Evolutionary conservation across 2,329 filamentous ascomycete species (phyloP), one percentile per base, ranked within the genome.

Genomic region (Acephala macrosclerotiorum): DNA sequence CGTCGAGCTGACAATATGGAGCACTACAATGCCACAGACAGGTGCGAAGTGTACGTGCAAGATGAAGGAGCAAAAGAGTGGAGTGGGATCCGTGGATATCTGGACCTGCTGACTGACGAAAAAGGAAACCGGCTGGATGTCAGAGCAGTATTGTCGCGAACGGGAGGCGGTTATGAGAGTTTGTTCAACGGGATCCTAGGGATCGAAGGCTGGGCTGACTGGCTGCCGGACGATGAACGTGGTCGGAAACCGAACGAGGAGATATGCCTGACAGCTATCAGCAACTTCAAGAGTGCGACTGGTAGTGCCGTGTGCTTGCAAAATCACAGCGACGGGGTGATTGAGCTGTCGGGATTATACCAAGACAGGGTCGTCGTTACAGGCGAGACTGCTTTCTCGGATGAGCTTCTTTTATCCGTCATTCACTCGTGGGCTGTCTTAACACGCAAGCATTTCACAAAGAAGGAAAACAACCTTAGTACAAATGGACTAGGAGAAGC

Each of bases 1-100:
- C 47, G 57, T 57, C 11, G 66, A 60, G 58, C 61, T 18, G 58
- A 63, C 7, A 58, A 65, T 47, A 58, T 42, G 6, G 55, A 63
- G 4, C 25, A 38, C 14, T 61, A 56, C 26, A 63, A 66, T 55
- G 61, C 61, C 4, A 58, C 58, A 26, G 35, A 56, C 2, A 53
- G 58, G 8, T 12, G 35, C 2, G 33, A 3, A 22, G 26, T 60
- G 11, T 33, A 45, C 7, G 47, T n/a, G n/a, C n/a, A n/a, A n/a
- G n/a, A n/a, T n/a, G n/a, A n/a, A n/a, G n/a, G n/a, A n/a, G n/a
- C n/a, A n/a, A n/a, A n/a, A 5, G 18, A 33, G 35, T 29, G 20
- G 40, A 45, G 9, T 45, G 40, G 40, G 9, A 45, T 45, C 16
- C 40, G 9, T n/a, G 8, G 16, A 45, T 18, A 11, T 16, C 18